Evolutionary conservation across 805 yeast genomes (phyloP), one percentile per base, ranked within the genome.

Genomic region (Lipomyces spencermartinsiae): DNA sequence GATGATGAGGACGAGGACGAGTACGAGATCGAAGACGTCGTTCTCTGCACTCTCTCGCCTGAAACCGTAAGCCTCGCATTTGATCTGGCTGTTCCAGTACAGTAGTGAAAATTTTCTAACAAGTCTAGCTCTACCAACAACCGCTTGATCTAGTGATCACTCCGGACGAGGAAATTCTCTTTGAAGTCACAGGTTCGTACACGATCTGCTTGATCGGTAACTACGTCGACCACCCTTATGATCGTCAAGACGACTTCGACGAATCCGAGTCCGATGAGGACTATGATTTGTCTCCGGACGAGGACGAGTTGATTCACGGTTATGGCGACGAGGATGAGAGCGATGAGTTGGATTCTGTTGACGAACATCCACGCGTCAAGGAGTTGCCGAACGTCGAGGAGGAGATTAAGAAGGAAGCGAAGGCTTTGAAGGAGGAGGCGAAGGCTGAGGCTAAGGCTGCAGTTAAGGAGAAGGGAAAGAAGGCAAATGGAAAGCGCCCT

Each of bases 121-220:
- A 14, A 22, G 37, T 49, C 16, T 34, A 62, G 64, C 64, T 61
- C 55, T 78, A 73, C 80, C 99, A 95, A 84, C 98, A 94, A 85
- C 83, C 96, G 65, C 79, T 95, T 66, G 98, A 95, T 78, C 82
- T 95, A 73, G 91, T 96, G 76, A 90, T 95, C 77, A 86, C 89
- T 64, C 97, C 98, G 76, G 94, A 89, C 76, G 99, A 95, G 83
- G 97, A 93, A 78, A 92, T 95, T 70, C 88, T 84, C 83, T 95
- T 95, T 77, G 97, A 92, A 77, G 98, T 91, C 66, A 90, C 97
- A 70, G 99, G 99, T 78, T 92, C 98, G 34, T 94, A 93, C 84
- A 90, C 97, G 73, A 85, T 95, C 73, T 96, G 94, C 80, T 83
- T 95, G 75, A 84, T 91, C 74, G 99, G 99, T 84, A 94, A 95